A percentile compares a stretch with the other conserved stretches of the same genome.
phyloP scores from a whole-genome alignment of 345 rosid genomes.

The Kandelia obovata region DNA sequence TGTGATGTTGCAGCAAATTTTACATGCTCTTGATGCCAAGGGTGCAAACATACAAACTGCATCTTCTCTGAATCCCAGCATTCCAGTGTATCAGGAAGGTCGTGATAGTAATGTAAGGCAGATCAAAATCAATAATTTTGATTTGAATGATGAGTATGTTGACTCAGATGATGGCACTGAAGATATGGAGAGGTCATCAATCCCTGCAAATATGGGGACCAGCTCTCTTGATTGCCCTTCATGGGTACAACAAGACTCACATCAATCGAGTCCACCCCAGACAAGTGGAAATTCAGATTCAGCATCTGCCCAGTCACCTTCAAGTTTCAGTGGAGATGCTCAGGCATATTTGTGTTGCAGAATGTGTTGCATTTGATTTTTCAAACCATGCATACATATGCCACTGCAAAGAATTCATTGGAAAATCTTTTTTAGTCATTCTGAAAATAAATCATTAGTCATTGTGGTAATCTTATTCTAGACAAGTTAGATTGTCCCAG shows the following conservation, averaged over 20 bases:
- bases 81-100: slow-evolving; percentile 30
- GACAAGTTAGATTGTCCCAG: neutral
- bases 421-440: neutral
- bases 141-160: slow-evolving; percentile 78
- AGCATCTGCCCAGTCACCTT: slow-evolving; percentile 94
- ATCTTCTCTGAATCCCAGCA: slow-evolving; percentile 24
- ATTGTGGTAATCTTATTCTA: neutral
- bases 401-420: neutral
- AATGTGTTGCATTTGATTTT: neutral
- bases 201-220: slow-evolving; percentile 50
- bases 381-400: neutral
- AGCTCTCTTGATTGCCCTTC: slow-evolving; percentile 80
- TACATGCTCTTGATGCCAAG: slow-evolving; percentile 23
- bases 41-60: slow-evolving; percentile 24
- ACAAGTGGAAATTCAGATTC: slow-evolving; percentile 93
- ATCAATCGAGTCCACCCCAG: slow-evolving; percentile 96
- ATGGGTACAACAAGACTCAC: slow-evolving; percentile 74
- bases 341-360: slow-evolving; percentile 48
- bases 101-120: slow-evolving; percentile 43
- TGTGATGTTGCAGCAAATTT: slow-evolving; percentile 41
- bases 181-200: slow-evolving; percentile 66
- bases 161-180: slow-evolving; percentile 84
- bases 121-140: slow-evolving; percentile 77
- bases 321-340: slow-evolving; percentile 84
- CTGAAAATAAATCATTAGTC: neutral